Evolutionary conservation across 2,329 filamentous ascomycete genomes (phyloP), one percentile per base, ranked within the genome.

Genomic region (Colletotrichum melonis): DNA sequence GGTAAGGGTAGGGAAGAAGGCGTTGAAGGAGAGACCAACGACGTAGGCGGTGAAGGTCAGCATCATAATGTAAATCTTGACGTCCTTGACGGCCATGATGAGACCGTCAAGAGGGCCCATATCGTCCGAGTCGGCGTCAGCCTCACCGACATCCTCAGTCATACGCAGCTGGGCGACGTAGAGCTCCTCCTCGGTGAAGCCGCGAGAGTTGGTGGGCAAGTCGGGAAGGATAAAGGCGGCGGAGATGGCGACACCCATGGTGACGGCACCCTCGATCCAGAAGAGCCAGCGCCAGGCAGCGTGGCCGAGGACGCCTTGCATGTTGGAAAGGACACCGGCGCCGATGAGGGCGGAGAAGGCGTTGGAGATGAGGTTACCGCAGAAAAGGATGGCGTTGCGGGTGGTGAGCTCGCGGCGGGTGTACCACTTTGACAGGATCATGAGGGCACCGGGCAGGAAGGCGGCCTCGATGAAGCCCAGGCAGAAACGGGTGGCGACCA

Each of bases 361-460:
- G 60, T 89, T 89, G 58, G 89, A 89, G 75, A 91, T 86, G 74
- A 90, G 86, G 77, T 90, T 90, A 2, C 89, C 88, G 73, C 88
- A 88, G 80, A 90, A 91, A 26, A 91, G 80, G 35, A 91, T 85
- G 68, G 89, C 88, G 76, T 90, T 89, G 64, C 89, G 82, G 67
- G 82, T 81, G 16, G 87, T 86, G 73, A 91, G 77, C 80, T 90
- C 89, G 63, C 87, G 86, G 60, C 90, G 86, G 1, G 91, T 92
- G 80, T 93, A 93, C 88, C 91, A 93, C 76, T 92, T 90, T 0
- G 89, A 91, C 24, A 93, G 84, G 58, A 92, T 89, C 56, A 92
- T 84, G 12, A 92, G 84, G 0, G 89, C 89, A 55, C 91, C 91
- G 0, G 91, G 91, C 30, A 92, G 83, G 79, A 92, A 92, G 1